Base-by-base conservation (phyloP, 371 early-diverging fungal genomes). In the Lichtheimia ramosa region DNA sequence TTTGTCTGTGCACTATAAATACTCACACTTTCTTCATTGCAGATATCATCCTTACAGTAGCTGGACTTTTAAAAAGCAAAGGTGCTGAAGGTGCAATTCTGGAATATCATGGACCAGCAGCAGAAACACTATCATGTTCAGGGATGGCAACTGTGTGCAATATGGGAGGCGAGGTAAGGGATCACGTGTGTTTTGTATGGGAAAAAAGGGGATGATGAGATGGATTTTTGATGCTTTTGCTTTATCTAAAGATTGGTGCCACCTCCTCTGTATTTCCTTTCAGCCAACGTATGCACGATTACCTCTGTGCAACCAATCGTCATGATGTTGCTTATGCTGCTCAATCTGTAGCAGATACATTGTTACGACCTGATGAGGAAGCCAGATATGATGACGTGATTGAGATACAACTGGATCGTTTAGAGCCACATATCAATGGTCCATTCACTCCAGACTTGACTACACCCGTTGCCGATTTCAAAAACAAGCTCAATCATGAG, bases 71-170 rank as follows among this genome's bases (percentile, higher is more conserved):
- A 93, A 51, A 98, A 39, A 7, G n/a, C 15, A 24, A 96, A 15
- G 95, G 95, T 59, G 87, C 86, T 53, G 34, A 34, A 34, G 34
- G 34, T 34, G 34, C 34, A 34, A 92, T 98, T 51, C 83, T 98
- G 52, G 98, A 98, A 82, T 98, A 97, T 83, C 94, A 94, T 81
- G 98, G 98, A 18, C 88, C 91, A 16, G 98, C 97, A 70, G 91
- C 93, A 16, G 89, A 94, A 48, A 83, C 90, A 42, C 77, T 98
- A 58, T 92, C 93, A 43, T 95, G 95, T 80, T 95, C 96, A 28
- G 98, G 96, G 56, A 96, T 96, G 97, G 96, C 92, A 20, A 97
- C 96, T 43, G 93, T 98, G 68, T 96, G 97, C 78, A 96, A 97
- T 81, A 98, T 96, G 97, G 97, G 96, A 59, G 96, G 97, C 39